Percentiles rank a stretch among this genome's conserved stretches.
These are phyloP conservation scores for Penicillium cosmopolitanum DNA, from an alignment of 495 filamentous ascomycete genomes.

Conservation along the genomic window DNA sequence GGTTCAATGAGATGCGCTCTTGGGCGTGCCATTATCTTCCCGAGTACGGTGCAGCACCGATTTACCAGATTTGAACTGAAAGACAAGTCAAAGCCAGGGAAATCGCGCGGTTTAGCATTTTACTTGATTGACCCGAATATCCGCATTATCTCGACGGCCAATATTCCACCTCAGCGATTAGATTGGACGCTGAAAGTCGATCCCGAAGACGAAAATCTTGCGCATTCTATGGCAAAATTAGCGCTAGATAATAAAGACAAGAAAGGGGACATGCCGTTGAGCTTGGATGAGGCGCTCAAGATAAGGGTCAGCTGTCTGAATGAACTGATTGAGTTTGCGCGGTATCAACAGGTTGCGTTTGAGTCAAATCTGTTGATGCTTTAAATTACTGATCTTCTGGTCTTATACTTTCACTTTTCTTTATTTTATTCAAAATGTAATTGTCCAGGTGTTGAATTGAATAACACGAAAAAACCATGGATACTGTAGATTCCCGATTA, in stretches of 20 bases:
- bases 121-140: slow-evolving; percentile 59
- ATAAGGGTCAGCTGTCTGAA: slow-evolving; percentile 28
- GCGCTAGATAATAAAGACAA: slow-evolving; percentile 34
- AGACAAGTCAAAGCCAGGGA: slow-evolving; percentile 53
- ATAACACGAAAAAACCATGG: too few species aligned
- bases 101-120: slow-evolving; percentile 49
- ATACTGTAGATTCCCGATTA: too few species aligned
- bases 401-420: slow-evolving; percentile 7
- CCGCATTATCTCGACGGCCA: slow-evolving; percentile 57
- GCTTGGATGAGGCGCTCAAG: slow-evolving; percentile 38
- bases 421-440: slow-evolving; percentile 2
- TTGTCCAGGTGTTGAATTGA: neutral
- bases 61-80: slow-evolving; percentile 46
- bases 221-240: slow-evolving; percentile 26
- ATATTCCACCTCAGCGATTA: slow-evolving; percentile 56
- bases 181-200: slow-evolving; percentile 39
- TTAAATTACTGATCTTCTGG: slow-evolving; percentile 3
- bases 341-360: slow-evolving; percentile 41
- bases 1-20: slow-evolving; percentile 27
- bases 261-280: slow-evolving; percentile 39
- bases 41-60: slow-evolving; percentile 52
- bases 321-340: slow-evolving; percentile 34
- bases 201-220: slow-evolving; percentile 13
- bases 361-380: slow-evolving; percentile 34
- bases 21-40: slow-evolving; percentile 36